Evolutionary conservation across 73 alveolate genomes (phyloP).

Genomic region (Durusdinium trenchii): DNA sequence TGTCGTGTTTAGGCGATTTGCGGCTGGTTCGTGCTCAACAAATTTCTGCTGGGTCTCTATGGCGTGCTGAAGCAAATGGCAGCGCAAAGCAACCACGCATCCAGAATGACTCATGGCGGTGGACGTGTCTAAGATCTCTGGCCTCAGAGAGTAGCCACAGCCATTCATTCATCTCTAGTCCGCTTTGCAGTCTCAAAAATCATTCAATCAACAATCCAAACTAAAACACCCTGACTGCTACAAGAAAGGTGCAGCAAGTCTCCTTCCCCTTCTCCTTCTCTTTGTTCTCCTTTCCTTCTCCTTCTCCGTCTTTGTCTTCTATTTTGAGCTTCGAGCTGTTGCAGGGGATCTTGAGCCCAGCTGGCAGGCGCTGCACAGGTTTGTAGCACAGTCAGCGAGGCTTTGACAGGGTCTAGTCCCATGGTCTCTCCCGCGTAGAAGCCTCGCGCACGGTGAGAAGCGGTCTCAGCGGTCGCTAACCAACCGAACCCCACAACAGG

Average conservation of each 20-base stretch:
- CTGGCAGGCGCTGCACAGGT: conserved; percentile 52
- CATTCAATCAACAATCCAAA: no score
- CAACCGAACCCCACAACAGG: neutral
- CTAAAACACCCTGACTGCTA: no score
- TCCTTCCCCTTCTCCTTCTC: no score
- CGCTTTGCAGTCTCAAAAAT: neutral
- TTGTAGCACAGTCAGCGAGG: conserved; percentile 47
- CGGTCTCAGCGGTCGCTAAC: neutral
- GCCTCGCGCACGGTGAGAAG: neutral
- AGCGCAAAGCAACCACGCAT: conserved; percentile 26
- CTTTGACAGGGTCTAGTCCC: conserved; percentile 38
- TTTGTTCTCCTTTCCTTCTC: no score
- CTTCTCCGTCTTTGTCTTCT: no score
- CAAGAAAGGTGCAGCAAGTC: no score
- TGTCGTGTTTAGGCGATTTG: no score
- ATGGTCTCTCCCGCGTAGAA: conserved; percentile 43
- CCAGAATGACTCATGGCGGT: conserved; percentile 15
- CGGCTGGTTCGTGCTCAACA: no score
- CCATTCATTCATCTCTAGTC: neutral
- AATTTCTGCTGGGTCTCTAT: neutral
- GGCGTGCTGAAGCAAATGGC: conserved; percentile 18
- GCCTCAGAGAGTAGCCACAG: neutral
- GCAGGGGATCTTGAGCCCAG: conserved; percentile 25
- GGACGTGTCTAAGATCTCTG: neutral
- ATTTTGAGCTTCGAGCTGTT: neutral